These are phyloP conservation scores for Leccinum olivaceoglutinosum DNA, from an alignment of 1,284 basidiomycete genomes.

Conservation along the genomic window DNA sequence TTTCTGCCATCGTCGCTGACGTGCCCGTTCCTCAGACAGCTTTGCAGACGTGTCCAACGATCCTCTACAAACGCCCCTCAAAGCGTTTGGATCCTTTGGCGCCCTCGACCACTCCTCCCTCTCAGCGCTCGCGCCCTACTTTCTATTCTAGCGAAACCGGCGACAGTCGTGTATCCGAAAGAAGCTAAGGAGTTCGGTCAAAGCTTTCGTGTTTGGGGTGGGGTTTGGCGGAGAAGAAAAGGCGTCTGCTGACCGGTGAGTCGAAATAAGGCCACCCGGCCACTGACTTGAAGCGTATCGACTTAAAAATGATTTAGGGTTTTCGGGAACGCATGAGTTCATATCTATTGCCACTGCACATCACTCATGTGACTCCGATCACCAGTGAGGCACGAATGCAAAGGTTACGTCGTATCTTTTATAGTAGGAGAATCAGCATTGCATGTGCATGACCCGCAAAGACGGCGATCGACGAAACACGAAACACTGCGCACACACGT, in stretches of 20 bases:
- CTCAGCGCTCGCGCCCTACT: conserved; percentile 63
- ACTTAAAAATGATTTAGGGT: background rate
- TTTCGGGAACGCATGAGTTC: background rate
- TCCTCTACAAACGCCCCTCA: conserved; percentile 66
- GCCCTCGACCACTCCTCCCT: conserved; percentile 45
- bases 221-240: conserved; percentile 42
- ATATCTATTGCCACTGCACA: background rate
- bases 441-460: too few species aligned
- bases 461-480: too few species aligned
- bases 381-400: background rate
- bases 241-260: conserved; percentile 24
- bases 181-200: conserved; percentile 40
- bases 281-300: too few species aligned
- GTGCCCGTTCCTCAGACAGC: conserved; percentile 14
- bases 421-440: too few species aligned
- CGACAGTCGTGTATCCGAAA: conserved; percentile 39
- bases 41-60: conserved; percentile 34
- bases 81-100: conserved; percentile 70
- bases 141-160: conserved; percentile 34
- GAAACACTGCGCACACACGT: too few species aligned
- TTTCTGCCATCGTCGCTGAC: background rate
- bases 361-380: background rate
- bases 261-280: background rate
- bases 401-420: background rate
- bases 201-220: conserved; percentile 47